These are phyloP conservation scores for Gentiana macrophylla DNA, from an alignment of 257 asterid species.

Conservation along the genomic window DNA sequence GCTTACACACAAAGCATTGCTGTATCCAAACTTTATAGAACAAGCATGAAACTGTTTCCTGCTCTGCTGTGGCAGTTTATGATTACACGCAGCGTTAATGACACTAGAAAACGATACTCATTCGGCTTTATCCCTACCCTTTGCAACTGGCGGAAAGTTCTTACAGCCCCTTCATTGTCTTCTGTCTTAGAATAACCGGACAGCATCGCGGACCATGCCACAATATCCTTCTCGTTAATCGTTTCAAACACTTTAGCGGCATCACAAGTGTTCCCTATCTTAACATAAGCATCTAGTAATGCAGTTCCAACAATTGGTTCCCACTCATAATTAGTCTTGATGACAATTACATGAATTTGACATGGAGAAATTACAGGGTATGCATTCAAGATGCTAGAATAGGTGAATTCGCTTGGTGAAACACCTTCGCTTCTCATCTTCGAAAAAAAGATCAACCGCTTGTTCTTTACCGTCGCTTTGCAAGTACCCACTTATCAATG, in stretches of 20 bases:
- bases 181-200: conserved; percentile 67
- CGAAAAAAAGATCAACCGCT: conserved; percentile 54
- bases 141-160: conserved; percentile 32
- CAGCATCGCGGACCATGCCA: conserved; percentile 96
- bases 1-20: conserved; percentile 57
- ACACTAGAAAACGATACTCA: conserved; percentile 35
- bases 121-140: conserved; percentile 64
- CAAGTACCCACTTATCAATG: conserved; percentile 66
- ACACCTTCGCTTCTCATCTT: conserved; percentile 58
- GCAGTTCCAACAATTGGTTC: conserved; percentile 78
- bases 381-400: conserved; percentile 59
- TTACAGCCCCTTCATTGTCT: conserved; percentile 56
- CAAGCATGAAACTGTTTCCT: conserved; percentile 64
- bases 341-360: conserved; percentile 67
- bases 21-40: conserved; percentile 50
- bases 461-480: conserved; percentile 41
- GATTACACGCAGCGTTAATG: too few relatives aligned
- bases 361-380: conserved; percentile 40
- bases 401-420: conserved; percentile 69
- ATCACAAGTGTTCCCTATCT: conserved; percentile 33
- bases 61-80: too few relatives aligned
- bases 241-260: conserved; percentile 53
- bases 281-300: conserved; percentile 65
- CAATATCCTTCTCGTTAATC: conserved; percentile 66
- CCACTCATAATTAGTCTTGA: conserved; percentile 58